These are phyloP conservation scores for Luzula sylvatica DNA, from an alignment of 176 grass and related monocot species.

Conservation along the genomic window DNA sequence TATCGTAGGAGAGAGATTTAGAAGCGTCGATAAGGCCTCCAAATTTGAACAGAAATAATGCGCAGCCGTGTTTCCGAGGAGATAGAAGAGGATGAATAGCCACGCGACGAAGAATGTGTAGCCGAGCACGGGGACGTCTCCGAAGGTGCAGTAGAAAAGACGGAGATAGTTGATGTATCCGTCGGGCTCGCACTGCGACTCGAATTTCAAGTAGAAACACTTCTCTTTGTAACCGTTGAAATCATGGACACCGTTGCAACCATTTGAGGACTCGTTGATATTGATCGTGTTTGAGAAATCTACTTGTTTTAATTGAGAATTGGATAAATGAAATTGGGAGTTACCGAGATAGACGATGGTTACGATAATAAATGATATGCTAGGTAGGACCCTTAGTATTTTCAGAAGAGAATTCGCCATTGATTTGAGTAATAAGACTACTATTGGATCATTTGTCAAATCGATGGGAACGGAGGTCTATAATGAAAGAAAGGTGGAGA, in stretches of 20 bases:
- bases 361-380: slow-evolving; percentile 26
- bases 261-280: not conserved
- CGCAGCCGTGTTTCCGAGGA: slow-evolving; percentile 63
- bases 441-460: slow-evolving; percentile 1
- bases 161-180: slow-evolving; percentile 48
- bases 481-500: not conserved
- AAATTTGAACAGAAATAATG: slow-evolving; percentile 67
- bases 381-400: not conserved
- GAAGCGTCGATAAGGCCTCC: slow-evolving; percentile 39
- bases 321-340: not conserved
- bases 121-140: slow-evolving; percentile 18
- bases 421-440: not conserved
- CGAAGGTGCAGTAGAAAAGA: slow-evolving; percentile 43
- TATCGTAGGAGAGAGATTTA: slow-evolving; percentile 44
- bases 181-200: not conserved
- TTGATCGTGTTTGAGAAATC: slow-evolving; percentile 4
- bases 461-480: not conserved
- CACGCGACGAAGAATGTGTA: slow-evolving; percentile 28
- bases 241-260: slow-evolving; percentile 13
- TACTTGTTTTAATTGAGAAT: not conserved
- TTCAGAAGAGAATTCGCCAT: slow-evolving; percentile 17
- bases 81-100: slow-evolving; percentile 59
- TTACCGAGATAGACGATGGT: not conserved
- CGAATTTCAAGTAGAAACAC: slow-evolving; percentile 3
- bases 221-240: not conserved